Conservation (phyloP, 306 rosid species). For the Cyclanthera cordifolia region DNA sequence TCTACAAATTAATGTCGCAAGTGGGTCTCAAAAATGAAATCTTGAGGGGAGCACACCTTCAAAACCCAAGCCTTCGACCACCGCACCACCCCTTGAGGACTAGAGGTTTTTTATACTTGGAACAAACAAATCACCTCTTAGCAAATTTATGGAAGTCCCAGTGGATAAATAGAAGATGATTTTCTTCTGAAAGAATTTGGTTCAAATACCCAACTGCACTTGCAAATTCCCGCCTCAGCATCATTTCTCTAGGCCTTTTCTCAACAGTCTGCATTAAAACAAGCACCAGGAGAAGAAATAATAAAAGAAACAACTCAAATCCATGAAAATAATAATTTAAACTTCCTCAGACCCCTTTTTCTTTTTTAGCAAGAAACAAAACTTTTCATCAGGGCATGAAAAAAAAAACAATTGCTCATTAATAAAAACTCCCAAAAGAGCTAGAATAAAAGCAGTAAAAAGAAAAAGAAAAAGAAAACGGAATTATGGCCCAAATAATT, state of each 20-base stretch:
- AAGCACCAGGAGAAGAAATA: slow-evolving; percentile 16
- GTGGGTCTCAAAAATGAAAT: no score
- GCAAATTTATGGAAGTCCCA: slow-evolving; percentile 99
- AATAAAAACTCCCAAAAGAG: no score
- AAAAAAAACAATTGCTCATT: no score
- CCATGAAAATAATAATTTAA: not conserved
- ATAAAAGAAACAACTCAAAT: slow-evolving; percentile 5
- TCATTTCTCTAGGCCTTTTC: slow-evolving; percentile 97
- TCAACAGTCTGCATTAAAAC: slow-evolving; percentile 62
- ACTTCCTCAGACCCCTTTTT: not conserved
- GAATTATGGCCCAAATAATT: no score
- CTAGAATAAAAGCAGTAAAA: no score
- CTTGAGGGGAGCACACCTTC: no score
- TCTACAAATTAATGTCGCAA: no score
- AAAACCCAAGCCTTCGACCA: no score
- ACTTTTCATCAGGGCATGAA: not conserved
- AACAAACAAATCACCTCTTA: slow-evolving; percentile 43
- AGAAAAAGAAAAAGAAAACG: no score
- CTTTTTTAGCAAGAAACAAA: not conserved
- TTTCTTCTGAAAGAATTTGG: slow-evolving; percentile 56
- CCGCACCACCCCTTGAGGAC: no score
- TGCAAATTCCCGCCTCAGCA: slow-evolving; percentile 92
- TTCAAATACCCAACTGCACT: slow-evolving; percentile 87
- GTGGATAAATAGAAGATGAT: slow-evolving; percentile 77
- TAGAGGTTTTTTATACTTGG: not conserved